Conservation (phyloP, 768 basidiomycete species). For the Boletus fagicola region DNA sequence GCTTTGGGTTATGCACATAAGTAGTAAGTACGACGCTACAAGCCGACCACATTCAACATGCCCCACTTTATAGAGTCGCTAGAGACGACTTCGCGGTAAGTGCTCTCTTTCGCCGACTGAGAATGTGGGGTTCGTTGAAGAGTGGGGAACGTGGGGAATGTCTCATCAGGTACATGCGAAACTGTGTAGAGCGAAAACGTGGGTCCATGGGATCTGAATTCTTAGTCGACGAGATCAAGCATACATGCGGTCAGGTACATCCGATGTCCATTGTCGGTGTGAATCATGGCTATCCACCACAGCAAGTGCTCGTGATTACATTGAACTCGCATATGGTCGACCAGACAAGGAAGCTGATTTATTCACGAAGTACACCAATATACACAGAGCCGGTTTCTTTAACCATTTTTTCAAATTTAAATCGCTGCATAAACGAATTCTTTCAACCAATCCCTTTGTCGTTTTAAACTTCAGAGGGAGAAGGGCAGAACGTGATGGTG, state of each 20-base stretch:
- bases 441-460: not conserved
- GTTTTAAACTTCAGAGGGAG: conserved; percentile 5
- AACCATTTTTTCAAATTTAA: not conserved
- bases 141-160: not conserved
- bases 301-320: not conserved
- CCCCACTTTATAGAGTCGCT: not conserved
- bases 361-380: not conserved
- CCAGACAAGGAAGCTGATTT: not conserved
- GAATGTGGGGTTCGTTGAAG: not conserved
- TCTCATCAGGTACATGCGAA: not conserved
- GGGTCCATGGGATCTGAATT: not conserved
- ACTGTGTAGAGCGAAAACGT: not conserved
- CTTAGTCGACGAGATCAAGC: not conserved
- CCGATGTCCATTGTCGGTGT: not conserved
- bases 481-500: conserved; percentile 47
- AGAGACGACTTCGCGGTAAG: not conserved
- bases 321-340: not conserved
- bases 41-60: too few species aligned
- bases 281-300: not conserved
- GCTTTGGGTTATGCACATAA: not conserved
- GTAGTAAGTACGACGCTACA: not conserved
- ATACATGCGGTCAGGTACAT: not conserved
- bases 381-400: not conserved
- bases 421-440: not conserved
- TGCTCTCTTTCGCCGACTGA: not conserved